phyloP scores from a whole-genome alignment of 2,329 filamentous ascomycete genomes.

The Periconia sp. region DNA sequence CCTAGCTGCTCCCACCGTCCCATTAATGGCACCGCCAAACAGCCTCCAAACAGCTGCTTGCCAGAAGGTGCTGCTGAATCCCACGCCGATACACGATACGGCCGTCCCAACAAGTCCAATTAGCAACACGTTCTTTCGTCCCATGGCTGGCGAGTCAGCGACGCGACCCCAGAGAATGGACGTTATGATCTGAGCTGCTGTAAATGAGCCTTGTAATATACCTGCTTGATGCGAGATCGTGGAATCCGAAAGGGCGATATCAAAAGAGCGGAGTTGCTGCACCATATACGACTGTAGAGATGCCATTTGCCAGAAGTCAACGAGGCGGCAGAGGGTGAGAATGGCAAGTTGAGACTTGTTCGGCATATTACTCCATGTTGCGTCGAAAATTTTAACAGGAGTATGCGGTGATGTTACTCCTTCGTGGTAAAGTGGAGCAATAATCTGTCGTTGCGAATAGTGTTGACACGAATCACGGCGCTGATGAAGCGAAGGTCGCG shows the following conservation, averaged over 20 bases:
- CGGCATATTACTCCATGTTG: constrained; percentile 50
- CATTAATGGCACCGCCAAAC: too few species aligned
- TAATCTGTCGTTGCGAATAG: too few species aligned
- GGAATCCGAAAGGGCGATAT: constrained; percentile 53
- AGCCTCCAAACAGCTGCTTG: too few species aligned
- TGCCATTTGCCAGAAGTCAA: constrained; percentile 54
- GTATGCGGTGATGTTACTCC: too few species aligned
- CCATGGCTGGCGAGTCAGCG: constrained; percentile 53
- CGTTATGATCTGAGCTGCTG: constrained; percentile 50
- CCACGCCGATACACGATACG: too few species aligned
- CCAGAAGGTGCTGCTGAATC: too few species aligned
- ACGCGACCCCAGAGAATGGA: constrained; percentile 50
- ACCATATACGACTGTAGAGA: constrained; percentile 53
- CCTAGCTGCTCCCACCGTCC: too few species aligned
- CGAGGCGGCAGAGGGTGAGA: constrained; percentile 45
- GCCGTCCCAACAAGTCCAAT: too few species aligned
- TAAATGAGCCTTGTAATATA: constrained; percentile 50
- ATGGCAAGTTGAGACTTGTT: constrained; percentile 50
- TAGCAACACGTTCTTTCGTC: too few species aligned
- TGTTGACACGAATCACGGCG: too few species aligned
- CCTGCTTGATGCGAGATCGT: constrained; percentile 52
- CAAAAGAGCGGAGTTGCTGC: constrained; percentile 51
- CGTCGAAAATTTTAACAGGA: constrained; percentile 17
- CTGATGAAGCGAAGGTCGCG: too few species aligned
- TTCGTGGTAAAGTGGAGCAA: too few species aligned